Conservation (phyloP, 2,329 filamentous ascomycete species). For the Arachnomyces sp. region DNA sequence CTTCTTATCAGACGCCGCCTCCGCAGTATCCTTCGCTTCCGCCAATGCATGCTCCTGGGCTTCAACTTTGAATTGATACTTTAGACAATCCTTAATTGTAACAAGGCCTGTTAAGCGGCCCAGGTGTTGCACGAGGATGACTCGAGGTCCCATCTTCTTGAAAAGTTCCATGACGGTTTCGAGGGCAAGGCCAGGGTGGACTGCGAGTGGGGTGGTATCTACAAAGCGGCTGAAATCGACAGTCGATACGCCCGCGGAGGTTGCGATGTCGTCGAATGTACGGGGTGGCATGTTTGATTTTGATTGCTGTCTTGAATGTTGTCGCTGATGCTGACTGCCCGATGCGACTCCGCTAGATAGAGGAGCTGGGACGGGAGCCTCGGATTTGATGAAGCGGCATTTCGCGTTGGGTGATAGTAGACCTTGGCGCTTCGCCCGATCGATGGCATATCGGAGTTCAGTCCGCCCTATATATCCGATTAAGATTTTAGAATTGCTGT, state of each 20-base stretch:
- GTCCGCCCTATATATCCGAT: constrained; percentile 90
- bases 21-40: constrained; percentile 23
- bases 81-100: constrained; percentile 93
- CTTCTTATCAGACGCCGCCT: constrained; percentile 26
- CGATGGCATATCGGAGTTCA: constrained; percentile 83
- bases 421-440: constrained; percentile 64
- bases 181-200: constrained; percentile 81
- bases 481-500: constrained; percentile 60
- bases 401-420: constrained; percentile 59
- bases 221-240: constrained; percentile 83
- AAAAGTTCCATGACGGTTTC: constrained; percentile 99
- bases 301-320: constrained; percentile 1
- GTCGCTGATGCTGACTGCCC: constrained; percentile 7
- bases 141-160: constrained; percentile 91
- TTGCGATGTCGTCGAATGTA: constrained; percentile 55
- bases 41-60: constrained; percentile 60
- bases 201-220: constrained; percentile 80
- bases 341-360: neutral
- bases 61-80: constrained; percentile 95
- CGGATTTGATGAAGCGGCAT: constrained; percentile 62
- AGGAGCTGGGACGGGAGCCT: constrained; percentile 24
- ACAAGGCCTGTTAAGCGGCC: constrained; percentile 78
- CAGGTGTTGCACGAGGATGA: constrained; percentile 86
- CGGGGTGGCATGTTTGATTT: constrained; percentile 28
- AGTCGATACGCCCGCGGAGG: constrained; percentile 48